These are phyloP conservation scores for Trypanosomatidae sp. DNA, from an alignment of 208 protist species.

Conservation along the genomic window DNA sequence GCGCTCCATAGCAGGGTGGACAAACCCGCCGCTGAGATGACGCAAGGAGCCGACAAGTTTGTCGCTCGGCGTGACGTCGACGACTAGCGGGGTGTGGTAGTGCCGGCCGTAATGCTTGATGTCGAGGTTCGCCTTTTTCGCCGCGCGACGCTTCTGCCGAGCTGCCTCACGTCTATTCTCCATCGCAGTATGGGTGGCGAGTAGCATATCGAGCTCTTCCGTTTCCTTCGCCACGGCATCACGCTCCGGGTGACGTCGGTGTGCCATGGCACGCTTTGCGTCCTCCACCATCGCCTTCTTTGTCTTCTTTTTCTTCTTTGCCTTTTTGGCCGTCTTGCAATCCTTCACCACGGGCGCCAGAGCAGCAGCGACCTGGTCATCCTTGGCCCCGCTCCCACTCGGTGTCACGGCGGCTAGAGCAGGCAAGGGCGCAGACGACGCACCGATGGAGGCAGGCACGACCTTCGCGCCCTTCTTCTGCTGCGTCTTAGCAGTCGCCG, in stretches of 20 bases:
- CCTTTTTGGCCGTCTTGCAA: constrained; percentile 14
- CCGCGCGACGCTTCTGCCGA: constrained; percentile 42
- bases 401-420: background rate
- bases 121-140: constrained; percentile 56
- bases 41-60: constrained; percentile 84
- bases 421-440: background rate
- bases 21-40: constrained; percentile 66
- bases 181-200: constrained; percentile 35
- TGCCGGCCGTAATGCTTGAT: constrained; percentile 87
- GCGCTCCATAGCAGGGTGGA: constrained; percentile 78
- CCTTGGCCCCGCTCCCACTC: too few relatives aligned
- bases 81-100: constrained; percentile 73
- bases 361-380: background rate
- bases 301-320: constrained; percentile 37
- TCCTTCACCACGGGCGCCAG: constrained; percentile 2
- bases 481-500: constrained; percentile 2
- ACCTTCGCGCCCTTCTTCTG: constrained; percentile 20
- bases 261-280: constrained; percentile 41
- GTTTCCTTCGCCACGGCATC: constrained; percentile 50
- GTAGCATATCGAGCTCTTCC: constrained; percentile 55
- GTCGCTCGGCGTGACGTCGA: constrained; percentile 71
- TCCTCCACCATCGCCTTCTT: constrained; percentile 32
- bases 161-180: constrained; percentile 40
- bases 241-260: constrained; percentile 80
- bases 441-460: background rate